Base-by-base conservation (phyloP, 2,329 filamentous ascomycete species). In the Fusarium sp. region DNA sequence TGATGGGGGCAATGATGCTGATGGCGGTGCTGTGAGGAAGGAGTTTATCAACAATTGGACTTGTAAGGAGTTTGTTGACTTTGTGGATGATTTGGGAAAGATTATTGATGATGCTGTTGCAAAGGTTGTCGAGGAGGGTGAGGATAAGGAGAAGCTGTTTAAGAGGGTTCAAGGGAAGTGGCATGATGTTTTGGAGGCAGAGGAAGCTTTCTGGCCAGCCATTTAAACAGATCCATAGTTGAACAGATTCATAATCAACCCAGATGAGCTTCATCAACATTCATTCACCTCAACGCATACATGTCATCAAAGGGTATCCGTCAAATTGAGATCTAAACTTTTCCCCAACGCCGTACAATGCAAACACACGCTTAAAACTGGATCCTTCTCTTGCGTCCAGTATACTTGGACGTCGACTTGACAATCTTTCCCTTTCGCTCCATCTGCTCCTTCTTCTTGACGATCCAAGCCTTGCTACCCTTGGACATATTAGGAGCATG, bases 351-450 rank as follows among this genome's bases (percentile, higher is more conserved):
- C 77, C 73, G 61, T 77, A 76, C 78, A 74, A 75, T 76, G 76
- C 62, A 70, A 69, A 57, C 40, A 65, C 60, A 18, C 30, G 48
- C 43, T 29, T 80, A 97, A 79, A 97, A 97, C 32, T 90, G 90
- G 58, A 91, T 84, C 62, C 92, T 88, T 80, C 96, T 88, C 84
- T 94, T 97, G 75, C 96, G 86, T 30, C 95, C 96, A 1, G 95
- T 98, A 80, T 97, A 99, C 82, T 97, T 98, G 54, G 93, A 97
- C 59, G 87, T 94, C 2, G 90, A 84, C 85, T 98, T 98, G 74
- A 98, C 95, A 29, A 98, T 87, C 84, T 96, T 98, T 47, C 96
- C 96, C 82, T 98, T 97, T 67, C 89, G 87, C 81, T 97, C 92
- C 92, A 97, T 96, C 83, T 97, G 94, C 71, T 94, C 92, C 84